Conservation (phyloP, 176 grass and related monocot genomes). For the Rhynchospora tenuis region DNA sequence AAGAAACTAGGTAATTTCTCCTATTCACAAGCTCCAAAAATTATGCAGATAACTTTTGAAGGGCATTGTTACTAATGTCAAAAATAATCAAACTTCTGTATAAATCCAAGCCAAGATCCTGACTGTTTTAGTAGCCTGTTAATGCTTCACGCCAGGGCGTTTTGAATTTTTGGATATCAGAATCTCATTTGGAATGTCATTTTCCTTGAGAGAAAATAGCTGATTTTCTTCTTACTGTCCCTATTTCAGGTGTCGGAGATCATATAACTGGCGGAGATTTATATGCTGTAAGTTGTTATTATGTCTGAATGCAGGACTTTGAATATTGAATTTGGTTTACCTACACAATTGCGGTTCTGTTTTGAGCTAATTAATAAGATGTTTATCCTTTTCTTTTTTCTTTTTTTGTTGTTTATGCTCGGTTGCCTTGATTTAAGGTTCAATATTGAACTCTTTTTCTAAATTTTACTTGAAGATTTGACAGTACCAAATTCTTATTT, state of each 20-base stretch:
- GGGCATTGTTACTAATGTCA: not conserved
- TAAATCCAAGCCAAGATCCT: not conserved
- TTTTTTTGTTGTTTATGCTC: not conserved
- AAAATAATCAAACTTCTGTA: not conserved
- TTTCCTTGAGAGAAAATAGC: not conserved
- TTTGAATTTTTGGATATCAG: not conserved
- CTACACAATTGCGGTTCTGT: conserved; percentile 7
- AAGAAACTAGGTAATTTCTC: conserved; percentile 49
- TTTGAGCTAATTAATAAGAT: not conserved
- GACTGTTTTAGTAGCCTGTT: not conserved
- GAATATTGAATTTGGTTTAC: not conserved
- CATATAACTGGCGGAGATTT: conserved; percentile 65
- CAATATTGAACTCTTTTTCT: not conserved
- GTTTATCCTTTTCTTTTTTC: not conserved
- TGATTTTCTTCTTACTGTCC: conserved; percentile 15
- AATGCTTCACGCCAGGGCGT: not conserved
- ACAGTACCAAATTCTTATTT: not conserved
- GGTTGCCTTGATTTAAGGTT: not conserved
- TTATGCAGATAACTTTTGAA: not conserved
- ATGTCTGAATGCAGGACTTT: not conserved
- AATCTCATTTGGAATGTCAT: not conserved
- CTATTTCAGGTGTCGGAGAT: conserved; percentile 58
- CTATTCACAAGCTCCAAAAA: conserved; percentile 11
- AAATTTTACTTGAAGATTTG: not conserved
- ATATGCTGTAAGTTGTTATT: conserved; percentile 54